Evolutionary conservation across 805 yeast genomes (phyloP), one percentile per base, ranked within the genome.

Genomic region (Monosporozyma aerobia): DNA sequence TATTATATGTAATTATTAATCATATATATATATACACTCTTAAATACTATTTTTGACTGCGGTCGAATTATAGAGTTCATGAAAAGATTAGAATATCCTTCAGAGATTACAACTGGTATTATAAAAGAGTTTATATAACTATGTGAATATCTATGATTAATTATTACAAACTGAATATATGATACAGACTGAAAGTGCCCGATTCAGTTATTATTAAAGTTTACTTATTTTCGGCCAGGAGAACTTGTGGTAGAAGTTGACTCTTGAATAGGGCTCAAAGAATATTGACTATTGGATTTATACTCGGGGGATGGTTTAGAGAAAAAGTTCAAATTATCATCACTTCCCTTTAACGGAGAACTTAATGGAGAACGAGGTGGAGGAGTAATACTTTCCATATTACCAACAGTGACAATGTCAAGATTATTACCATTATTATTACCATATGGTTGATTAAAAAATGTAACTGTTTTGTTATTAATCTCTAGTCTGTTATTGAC

Each of bases 401-500:
- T 35, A 35, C 39, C 30, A 25, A 22, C 10, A 23, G 11, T 16
- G 47, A 22, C 5, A 13, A 19, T n/a, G 35, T 22, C 22, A 22
- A 43, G 45, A 8, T n/a, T 25, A 13, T 19, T 47, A 46, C 47
- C 40, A 33, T 48, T 49, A 27, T 32, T 50, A 23, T 14, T n/a
- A 49, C 3, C 47, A 55, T 56, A 54, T 16, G 54, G 44, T 41
- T 60, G 55, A 43, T 67, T 60, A 55, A 72, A 73, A 33, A 73
- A 61, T 0, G 77, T 73, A 0, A 73, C 74, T 0, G 75, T 72
- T 54, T 69, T 73, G 44, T 70, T 68, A 43, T 63, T 66, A 1
- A 67, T 59, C 51, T 72, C 69, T 16, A 72, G 56, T 51, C 67
- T 71, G 51, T 70, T 69, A 39, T 64, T 69, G n/a, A 63, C 59